A percentile compares a stretch with the other conserved stretches of the same genome.
Conservation (phyloP, 192 early-diverging fungal species). For the Fimicolochytrium jonesii region DNA sequence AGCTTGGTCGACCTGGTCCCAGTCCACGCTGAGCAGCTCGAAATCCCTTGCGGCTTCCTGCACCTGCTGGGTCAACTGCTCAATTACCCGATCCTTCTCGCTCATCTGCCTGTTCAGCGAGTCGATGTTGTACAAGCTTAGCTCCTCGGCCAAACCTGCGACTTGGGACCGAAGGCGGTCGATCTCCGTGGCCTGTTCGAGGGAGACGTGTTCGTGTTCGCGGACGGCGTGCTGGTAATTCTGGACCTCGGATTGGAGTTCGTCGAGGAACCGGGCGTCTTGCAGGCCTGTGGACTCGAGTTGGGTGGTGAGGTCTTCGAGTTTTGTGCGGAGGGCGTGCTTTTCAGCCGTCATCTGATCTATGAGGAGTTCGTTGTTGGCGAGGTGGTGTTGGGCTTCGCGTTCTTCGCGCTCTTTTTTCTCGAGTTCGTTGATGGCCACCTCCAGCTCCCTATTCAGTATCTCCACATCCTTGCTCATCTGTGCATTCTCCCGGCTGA, state of each 20-base stretch:
- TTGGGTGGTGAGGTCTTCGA: constrained; percentile 38
- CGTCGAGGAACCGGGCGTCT: constrained; percentile 8
- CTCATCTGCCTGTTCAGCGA: constrained; percentile 27
- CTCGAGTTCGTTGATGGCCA: constrained; percentile 48
- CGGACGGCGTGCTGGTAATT: constrained; percentile 13
- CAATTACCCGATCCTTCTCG: constrained; percentile 45
- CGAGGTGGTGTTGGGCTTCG: constrained; percentile 23
- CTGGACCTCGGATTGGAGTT: constrained; percentile 22
- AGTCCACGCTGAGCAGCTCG: constrained; percentile 51
- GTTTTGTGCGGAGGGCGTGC: constrained; percentile 35
- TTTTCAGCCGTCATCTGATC: constrained; percentile 43
- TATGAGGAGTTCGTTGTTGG: constrained; percentile 31
- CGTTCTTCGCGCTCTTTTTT: constrained; percentile 38
- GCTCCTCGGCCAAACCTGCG: constrained; percentile 22
- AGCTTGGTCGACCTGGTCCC: constrained; percentile 43
- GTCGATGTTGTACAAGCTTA: constrained; percentile 27
- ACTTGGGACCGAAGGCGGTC: constrained; percentile 32
- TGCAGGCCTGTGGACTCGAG: constrained; percentile 15
- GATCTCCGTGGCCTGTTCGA: constrained; percentile 19
- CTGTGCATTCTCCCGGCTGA: constrained; percentile 38
- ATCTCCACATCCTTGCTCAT: constrained; percentile 37
- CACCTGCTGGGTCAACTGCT: constrained; percentile 32
- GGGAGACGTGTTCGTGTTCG: constrained; percentile 20
- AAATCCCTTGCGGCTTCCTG: constrained; percentile 42
- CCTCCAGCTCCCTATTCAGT: constrained; percentile 47